Percentiles rank a stretch among this genome's conserved stretches.
Evolutionary conservation across 305 asterid species (phyloP).

Genomic region (Fraxinus dipetala): DNA sequence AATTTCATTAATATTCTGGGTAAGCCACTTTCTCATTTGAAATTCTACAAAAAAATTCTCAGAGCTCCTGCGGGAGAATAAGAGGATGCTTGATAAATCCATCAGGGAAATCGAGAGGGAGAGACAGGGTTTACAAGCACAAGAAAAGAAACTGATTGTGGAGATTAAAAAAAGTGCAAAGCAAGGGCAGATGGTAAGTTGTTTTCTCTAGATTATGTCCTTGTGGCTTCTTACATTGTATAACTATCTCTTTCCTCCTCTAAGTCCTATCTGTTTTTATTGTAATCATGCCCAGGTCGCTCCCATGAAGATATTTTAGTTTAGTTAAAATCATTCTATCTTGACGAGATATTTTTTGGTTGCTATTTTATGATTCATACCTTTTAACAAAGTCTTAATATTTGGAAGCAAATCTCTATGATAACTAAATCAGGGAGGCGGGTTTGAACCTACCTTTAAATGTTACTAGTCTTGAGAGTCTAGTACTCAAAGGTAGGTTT

Average conservation of each 20-base stretch:
- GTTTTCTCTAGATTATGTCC: constrained; percentile 18
- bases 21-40: constrained; percentile 21
- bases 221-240: background rate
- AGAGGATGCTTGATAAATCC: constrained; percentile 96
- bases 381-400: background rate
- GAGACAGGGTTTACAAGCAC: constrained; percentile 89
- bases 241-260: background rate
- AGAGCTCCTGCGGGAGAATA: constrained; percentile 98
- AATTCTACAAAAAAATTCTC: background rate
- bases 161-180: constrained; percentile 98
- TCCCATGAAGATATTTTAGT: constrained; percentile 13
- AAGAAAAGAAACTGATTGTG: constrained; percentile 83
- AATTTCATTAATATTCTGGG: background rate
- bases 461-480: background rate
- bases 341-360: background rate
- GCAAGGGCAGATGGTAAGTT: constrained; percentile 95
- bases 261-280: background rate
- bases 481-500: background rate
- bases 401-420: background rate
- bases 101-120: constrained; percentile 96
- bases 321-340: constrained; percentile 5
- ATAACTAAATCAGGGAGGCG: background rate
- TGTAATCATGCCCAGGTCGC: background rate
- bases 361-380: background rate
- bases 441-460: background rate